Evolutionary conservation across 768 basidiomycete species (phyloP), one percentile per base, ranked within the genome.

Genomic region (Xanthoconium purpureum): DNA sequence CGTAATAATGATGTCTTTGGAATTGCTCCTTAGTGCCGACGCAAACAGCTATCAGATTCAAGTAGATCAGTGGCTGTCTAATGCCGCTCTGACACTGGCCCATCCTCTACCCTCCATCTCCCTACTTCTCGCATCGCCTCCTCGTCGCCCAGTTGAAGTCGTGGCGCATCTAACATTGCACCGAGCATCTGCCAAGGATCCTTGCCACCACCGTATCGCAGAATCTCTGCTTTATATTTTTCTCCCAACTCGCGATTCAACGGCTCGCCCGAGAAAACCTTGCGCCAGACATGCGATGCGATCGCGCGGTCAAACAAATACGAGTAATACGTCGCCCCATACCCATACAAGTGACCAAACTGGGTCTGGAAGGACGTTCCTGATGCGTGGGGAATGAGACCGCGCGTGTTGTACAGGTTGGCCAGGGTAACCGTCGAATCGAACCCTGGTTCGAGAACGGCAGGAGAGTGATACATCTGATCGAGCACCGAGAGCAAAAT

Each of bases 241-340:
- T 98, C 94, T 0, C 97, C 97, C 3, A 81, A 77, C 36, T 80
- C 81, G 15, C 96, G 76, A 52, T 79, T 78, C 15, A 98, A 71
- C 0, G 92, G 90, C 43, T 89, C 78, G 0, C 62, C 57, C 10
- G 77, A 74, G 65, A 98, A 98, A 0, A 96, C 75, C 11, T 83
- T 80, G 11, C 76, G 71, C 89, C 92, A 99, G 0, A 98, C 87
- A 17, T 89, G 82, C 7, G 90, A 90, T 0, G 97, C 96, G 56
- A 99, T 97, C 5, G 94, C 94, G 6, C 95, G 85, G 62, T 98
- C 97, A 62, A 99, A 95, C 14, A 98, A 79, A 68, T 99, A 99
- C 5, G 94, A 94, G 66, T 99, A 99, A 69, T 99, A 99, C 0
- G 94, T 97, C 14, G 96, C 94, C 6, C 96, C 95, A 63, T 99